A percentile compares a stretch with the other conserved stretches of the same genome.
These are phyloP conservation scores for Scheffersomyces titani DNA, from an alignment of 1,139 yeast species.

Conservation along the genomic window DNA sequence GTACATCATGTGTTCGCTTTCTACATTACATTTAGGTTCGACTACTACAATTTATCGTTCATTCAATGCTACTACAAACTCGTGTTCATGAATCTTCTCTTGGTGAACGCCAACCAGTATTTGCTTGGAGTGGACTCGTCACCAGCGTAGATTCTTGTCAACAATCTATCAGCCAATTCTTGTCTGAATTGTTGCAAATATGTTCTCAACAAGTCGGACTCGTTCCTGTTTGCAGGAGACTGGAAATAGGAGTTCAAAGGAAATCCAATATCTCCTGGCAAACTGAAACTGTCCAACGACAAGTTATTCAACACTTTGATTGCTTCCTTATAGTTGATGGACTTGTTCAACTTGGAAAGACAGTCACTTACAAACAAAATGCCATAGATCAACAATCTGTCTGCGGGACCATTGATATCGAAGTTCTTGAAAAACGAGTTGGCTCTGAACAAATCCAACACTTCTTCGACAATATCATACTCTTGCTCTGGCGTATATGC, in stretches of 20 bases:
- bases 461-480: conserved; percentile 91
- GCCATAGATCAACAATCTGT: conserved; percentile 94
- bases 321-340: conserved; percentile 62
- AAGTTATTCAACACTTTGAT: conserved; percentile 72
- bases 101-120: conserved; percentile 94
- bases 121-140: conserved; percentile 62
- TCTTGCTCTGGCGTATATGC: conserved; percentile 80
- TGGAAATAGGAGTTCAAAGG: conserved; percentile 84
- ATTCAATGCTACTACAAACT: conserved; percentile 34
- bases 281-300: conserved; percentile 82
- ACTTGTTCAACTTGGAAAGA: conserved; percentile 57
- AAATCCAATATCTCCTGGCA: conserved; percentile 95
- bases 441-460: conserved; percentile 88
- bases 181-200: conserved; percentile 93
- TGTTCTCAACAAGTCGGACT: conserved; percentile 74
- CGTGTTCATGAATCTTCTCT: conserved; percentile 94
- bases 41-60: background rate
- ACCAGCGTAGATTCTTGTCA: conserved; percentile 68
- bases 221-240: conserved; percentile 73
- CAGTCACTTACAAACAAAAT: conserved; percentile 87
- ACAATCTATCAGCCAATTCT: conserved; percentile 80
- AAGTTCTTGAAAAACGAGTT: conserved; percentile 95
- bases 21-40: background rate
- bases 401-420: conserved; percentile 95
- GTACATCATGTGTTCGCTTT: too few relatives aligned